Base-by-base conservation (phyloP, 441 rosid species). In the Euphorbia schlechtendalii region DNA sequence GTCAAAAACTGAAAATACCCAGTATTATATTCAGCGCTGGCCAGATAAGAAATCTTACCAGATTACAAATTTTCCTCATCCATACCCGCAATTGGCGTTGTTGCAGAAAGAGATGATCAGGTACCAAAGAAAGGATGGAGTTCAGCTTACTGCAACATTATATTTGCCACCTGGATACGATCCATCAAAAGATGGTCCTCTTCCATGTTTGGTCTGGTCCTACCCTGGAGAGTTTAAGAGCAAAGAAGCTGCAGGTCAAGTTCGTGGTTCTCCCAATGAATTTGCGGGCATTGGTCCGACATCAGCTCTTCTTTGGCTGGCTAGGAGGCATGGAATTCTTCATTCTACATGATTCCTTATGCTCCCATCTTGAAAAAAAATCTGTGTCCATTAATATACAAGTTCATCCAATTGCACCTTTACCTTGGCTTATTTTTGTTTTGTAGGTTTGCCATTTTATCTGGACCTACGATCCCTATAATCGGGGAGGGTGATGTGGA, bases 201-300 rank as follows among this genome's bases (percentile, higher is more conserved):
- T 93, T 74, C 96, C 96, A 55, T 93, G 97, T 75, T 73, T 93
- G 43, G 76, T 90, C 56, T 93, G 99, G 99, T 93, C 99, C 63
- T 90, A 93, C 51, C 97, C 97, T 51, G 97, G 99, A 72, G 99
- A 93, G 78, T 93, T 93, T 73, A 93, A 90, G 79, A 93, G 96
- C 86, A 90, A 90, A 86, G 97, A 90, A 74, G 97, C 99, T 74
- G 99, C 99, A 46, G 81, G 97, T 64, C 99, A 93, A 82, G 96
- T 93, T 69, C 97, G 99, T 67, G 96, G 98, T 79, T 93, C 99
- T 74, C 99, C 99, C 71, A 93, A 90, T 84, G 92, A 86, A 75
- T 93, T 93, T 81, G 74, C 97, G 12, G 93, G 90, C 81, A 93
- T 93, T 69, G 98, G 97, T 66, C 76, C 98, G 13, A 88, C 97